Evolutionary conservation across 192 early-diverging fungal species (phyloP).

Genomic region (Backusella macrospora): DNA sequence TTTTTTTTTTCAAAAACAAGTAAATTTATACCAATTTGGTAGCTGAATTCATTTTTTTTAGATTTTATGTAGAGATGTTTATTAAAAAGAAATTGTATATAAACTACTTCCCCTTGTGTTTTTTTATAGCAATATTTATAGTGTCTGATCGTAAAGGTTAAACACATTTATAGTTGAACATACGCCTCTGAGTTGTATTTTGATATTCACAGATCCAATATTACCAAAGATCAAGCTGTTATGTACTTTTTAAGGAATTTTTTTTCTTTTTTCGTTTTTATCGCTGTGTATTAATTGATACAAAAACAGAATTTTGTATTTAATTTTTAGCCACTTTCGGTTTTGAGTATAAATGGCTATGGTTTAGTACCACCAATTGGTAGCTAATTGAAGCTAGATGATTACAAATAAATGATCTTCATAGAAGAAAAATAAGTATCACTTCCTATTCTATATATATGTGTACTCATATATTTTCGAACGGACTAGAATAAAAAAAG

Average conservation of each 20-base stretch:
- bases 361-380: not conserved
- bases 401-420: not conserved
- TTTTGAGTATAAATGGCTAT: not conserved
- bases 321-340: conserved; percentile 8
- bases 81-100: not conserved
- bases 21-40: conserved; percentile 4
- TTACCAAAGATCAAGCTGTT: not conserved
- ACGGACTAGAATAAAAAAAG: not conserved
- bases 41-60: not conserved
- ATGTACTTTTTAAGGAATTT: not conserved
- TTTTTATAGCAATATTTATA: not conserved
- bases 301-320: not conserved
- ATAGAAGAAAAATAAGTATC: too few relatives aligned
- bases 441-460: too few relatives aligned
- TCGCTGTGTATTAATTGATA: not conserved
- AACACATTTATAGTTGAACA: not conserved
- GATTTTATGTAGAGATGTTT: not conserved
- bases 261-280: not conserved
- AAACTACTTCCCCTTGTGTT: not conserved
- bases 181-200: not conserved
- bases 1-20: not conserved
- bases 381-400: too few relatives aligned
- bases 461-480: too few relatives aligned
- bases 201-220: not conserved
- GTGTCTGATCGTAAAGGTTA: not conserved